Evolutionary conservation across 225 moss, liverwort and hornwort genomes (phyloP).

Genomic region (Straminergon stramineum): DNA sequence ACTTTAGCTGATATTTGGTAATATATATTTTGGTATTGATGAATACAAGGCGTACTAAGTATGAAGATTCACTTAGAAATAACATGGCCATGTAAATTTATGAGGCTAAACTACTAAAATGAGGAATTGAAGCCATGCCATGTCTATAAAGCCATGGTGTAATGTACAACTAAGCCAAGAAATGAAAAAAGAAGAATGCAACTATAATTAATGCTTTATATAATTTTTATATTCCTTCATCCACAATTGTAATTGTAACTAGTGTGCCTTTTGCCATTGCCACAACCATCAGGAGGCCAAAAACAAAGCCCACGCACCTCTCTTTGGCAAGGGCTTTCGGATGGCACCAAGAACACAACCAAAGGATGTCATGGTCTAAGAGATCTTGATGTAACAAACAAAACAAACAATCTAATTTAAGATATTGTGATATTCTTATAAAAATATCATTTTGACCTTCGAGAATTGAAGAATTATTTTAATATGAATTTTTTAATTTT

Average conservation of each 20-base stretch:
- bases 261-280: no score
- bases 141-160: fast-evolving
- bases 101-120: fast-evolving
- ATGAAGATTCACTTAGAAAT: neutral
- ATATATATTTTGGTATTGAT: neutral
- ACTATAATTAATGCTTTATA: neutral
- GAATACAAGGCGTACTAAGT: fast-evolving
- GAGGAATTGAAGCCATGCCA: fast-evolving
- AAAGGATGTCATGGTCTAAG: no score
- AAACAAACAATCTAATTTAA: no score
- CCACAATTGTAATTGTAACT: no score
- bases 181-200: neutral
- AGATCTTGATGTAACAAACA: no score
- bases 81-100: neutral
- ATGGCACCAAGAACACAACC: no score
- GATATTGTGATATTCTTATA: no score
- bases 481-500: neutral
- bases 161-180: neutral
- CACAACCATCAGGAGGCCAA: no score
- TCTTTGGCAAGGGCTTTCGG: no score
- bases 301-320: no score
- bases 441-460: neutral
- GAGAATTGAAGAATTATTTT: neutral
- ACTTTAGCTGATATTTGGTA: fast-evolving
- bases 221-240: neutral